Evolutionary conservation across 176 grass and related monocot species (phyloP).

Genomic region (Canna indica): DNA sequence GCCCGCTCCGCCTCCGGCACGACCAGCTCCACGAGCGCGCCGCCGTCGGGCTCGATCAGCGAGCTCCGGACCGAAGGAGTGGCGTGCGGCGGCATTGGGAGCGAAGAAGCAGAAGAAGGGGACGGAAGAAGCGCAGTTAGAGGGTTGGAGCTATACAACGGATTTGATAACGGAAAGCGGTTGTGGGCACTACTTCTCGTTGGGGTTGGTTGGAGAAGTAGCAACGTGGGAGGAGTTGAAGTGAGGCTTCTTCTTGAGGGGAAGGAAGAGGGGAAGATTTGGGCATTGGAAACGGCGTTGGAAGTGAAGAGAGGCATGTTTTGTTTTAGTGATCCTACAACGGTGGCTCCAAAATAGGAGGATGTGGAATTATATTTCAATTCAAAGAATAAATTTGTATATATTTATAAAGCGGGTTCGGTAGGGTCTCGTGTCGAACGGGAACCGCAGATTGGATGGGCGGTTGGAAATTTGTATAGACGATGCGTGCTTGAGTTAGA

Average conservation of each 20-base stretch:
- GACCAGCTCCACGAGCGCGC: constrained; percentile 50
- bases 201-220: too few species aligned
- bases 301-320: not conserved
- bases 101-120: not conserved
- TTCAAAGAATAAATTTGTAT: not conserved
- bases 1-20: constrained; percentile 15
- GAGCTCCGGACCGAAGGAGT: constrained; percentile 32
- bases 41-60: constrained; percentile 92
- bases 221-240: not conserved
- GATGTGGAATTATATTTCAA: not conserved
- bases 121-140: not conserved
- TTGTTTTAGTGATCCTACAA: not conserved
- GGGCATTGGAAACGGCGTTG: not conserved
- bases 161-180: not conserved
- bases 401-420: too few species aligned
- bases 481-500: too few species aligned
- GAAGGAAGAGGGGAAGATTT: not conserved
- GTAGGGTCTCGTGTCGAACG: not conserved
- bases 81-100: not conserved
- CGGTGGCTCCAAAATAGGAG: not conserved
- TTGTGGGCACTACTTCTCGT: not conserved
- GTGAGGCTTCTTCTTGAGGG: not conserved
- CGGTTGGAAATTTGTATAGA: not conserved
- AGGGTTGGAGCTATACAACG: constrained; percentile 1
- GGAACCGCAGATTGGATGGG: not conserved